Conservation (phyloP, 306 rosid genomes). For the Nissolia schottii region DNA sequence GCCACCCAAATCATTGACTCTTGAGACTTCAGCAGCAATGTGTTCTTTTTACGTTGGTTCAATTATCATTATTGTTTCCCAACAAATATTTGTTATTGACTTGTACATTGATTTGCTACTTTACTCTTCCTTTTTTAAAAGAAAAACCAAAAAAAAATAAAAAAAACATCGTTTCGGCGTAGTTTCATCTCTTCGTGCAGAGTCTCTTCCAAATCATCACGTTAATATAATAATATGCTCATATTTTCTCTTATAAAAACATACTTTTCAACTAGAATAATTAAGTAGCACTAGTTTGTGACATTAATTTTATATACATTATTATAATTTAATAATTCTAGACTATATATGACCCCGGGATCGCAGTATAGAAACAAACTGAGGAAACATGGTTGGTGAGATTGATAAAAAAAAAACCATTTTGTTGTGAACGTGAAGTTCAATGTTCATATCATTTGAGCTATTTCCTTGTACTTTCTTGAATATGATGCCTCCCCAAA, state of each 20-base stretch:
- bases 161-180: too few species aligned
- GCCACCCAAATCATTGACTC: background rate
- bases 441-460: background rate
- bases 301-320: background rate
- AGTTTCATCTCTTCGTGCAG: background rate
- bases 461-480: slow-evolving; percentile 33
- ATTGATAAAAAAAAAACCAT: background rate
- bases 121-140: too few species aligned
- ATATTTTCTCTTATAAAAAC: too few species aligned
- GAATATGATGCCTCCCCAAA: background rate
- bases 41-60: background rate
- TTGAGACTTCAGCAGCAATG: background rate
- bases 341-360: background rate
- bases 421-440: background rate
- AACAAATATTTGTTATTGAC: background rate
- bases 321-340: too few species aligned
- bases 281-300: too few species aligned
- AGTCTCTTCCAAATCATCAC: background rate
- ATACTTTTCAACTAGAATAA: background rate
- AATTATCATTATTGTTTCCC: background rate
- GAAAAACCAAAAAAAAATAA: too few species aligned
- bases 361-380: background rate
- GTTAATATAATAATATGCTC: background rate
- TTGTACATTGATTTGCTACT: too few species aligned
- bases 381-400: background rate